These are phyloP conservation scores for Lasiodiplodia hormozganensis DNA, from an alignment of 2,329 filamentous ascomycete species.

Conservation along the genomic window DNA sequence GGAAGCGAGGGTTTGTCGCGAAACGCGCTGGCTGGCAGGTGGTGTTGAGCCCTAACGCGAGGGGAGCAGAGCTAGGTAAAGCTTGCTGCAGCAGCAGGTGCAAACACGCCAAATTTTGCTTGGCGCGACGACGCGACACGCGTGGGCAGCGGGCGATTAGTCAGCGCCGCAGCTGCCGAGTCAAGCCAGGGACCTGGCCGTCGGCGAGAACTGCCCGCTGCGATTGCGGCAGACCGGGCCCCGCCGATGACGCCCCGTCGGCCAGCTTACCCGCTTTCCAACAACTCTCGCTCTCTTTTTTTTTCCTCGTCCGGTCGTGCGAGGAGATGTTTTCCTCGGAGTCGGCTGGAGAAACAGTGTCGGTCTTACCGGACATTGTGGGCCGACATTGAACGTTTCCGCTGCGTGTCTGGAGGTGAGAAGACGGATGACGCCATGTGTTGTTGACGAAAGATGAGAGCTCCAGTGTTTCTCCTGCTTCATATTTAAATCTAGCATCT, in stretches of 20 bases:
- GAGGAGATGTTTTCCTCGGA: neutral
- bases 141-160: neutral
- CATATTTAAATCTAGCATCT: neutral
- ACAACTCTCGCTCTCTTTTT: neutral
- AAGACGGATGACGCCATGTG: neutral
- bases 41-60: constrained; percentile 16
- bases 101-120: constrained; percentile 4
- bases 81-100: neutral
- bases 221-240: neutral
- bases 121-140: neutral
- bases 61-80: neutral
- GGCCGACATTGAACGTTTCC: neutral
- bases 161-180: neutral
- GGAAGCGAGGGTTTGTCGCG: neutral
- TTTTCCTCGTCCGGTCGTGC: neutral
- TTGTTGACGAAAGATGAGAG: neutral
- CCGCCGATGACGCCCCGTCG: constrained; percentile 15
- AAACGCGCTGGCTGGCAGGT: neutral
- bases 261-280: neutral
- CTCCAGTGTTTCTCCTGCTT: neutral
- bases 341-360: neutral
- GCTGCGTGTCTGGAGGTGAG: neutral
- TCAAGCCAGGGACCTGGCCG: neutral
- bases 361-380: neutral
- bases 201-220: neutral